Conservation (phyloP, 768 basidiomycete species). For the Boletus barrowsii region DNA sequence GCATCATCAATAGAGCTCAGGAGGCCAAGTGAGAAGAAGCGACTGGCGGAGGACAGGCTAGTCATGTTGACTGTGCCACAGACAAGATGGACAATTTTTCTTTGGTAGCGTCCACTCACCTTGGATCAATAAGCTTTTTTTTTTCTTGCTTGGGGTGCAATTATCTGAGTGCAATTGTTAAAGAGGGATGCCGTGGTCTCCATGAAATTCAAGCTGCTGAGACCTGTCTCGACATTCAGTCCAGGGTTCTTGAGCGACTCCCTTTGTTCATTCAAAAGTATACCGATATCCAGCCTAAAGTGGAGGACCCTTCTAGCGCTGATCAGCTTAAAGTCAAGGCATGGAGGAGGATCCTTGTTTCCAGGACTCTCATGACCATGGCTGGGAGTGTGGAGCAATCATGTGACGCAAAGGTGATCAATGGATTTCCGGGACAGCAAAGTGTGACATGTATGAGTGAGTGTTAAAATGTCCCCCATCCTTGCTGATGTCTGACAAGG, state of each 20-base stretch:
- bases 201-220: conserved; percentile 45
- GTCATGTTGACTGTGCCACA: conserved; percentile 59
- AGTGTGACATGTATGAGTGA: conserved; percentile 86
- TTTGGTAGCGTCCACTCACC: neutral
- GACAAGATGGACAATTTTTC: conserved; percentile 43
- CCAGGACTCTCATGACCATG: conserved; percentile 52
- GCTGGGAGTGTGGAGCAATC: conserved; percentile 38
- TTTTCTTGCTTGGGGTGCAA: conserved; percentile 69
- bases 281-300: conserved; percentile 51
- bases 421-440: conserved; percentile 64
- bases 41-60: conserved; percentile 72
- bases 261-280: conserved; percentile 89
- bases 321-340: conserved; percentile 63
- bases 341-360: conserved; percentile 58
- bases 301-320: conserved; percentile 51
- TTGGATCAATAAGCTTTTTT: conserved; percentile 58
- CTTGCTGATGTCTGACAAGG: neutral
- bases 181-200: conserved; percentile 63
- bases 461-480: conserved; percentile 27
- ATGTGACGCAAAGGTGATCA: conserved; percentile 67
- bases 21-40: conserved; percentile 63
- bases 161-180: conserved; percentile 64
- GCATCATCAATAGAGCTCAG: conserved; percentile 17
- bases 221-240: conserved; percentile 46
- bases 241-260: conserved; percentile 70